A percentile compares a stretch with the other conserved stretches of the same genome.
Conservation (phyloP, 2,329 filamentous ascomycete species). For the Paecilomyces sp. region DNA sequence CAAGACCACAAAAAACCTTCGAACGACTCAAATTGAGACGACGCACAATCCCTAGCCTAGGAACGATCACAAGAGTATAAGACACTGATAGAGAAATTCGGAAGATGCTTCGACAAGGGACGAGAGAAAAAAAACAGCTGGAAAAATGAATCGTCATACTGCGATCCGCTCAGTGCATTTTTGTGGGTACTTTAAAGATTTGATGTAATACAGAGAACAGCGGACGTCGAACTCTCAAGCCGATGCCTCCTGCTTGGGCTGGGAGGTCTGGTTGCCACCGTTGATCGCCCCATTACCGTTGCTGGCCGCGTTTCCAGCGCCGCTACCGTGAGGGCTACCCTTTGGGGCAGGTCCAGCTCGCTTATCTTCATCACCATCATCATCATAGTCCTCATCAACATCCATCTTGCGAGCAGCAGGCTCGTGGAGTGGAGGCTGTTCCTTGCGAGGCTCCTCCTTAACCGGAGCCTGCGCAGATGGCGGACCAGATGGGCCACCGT, state of each 20-base stretch:
- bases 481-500: conserved; percentile 34
- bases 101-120: conserved; percentile 1
- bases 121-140: background rate
- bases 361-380: conserved; percentile 80
- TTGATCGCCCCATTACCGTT: conserved; percentile 18
- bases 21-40: background rate
- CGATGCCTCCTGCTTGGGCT: conserved; percentile 23
- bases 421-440: conserved; percentile 56
- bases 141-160: background rate
- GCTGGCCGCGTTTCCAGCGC: conserved; percentile 18
- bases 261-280: conserved; percentile 17
- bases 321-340: conserved; percentile 26
- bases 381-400: conserved; percentile 95
- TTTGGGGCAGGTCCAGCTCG: conserved; percentile 27
- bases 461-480: conserved; percentile 45
- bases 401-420: conserved; percentile 92
- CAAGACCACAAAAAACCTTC: background rate
- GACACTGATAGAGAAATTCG: background rate
- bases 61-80: background rate
- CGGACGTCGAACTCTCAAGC: conserved; percentile 11
- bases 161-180: background rate
- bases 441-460: conserved; percentile 49
- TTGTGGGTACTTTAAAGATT: background rate
- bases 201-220: conserved; percentile 1
- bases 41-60: background rate